Base-by-base conservation (phyloP, 805 yeast genomes). In the Candida parachauliodes region DNA sequence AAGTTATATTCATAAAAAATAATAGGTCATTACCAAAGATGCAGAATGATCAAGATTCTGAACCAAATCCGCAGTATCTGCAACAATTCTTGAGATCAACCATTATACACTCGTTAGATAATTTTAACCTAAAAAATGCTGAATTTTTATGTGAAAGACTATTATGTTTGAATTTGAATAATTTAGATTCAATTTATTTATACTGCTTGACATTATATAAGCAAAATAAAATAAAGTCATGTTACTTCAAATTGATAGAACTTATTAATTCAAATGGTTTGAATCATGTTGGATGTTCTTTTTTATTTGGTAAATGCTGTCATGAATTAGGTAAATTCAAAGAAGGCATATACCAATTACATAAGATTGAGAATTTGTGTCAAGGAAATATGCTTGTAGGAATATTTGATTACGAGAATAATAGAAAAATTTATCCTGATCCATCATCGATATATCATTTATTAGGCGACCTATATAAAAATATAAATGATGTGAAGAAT, bases 91-190 rank as follows among this genome's bases (percentile, higher is more conserved):
- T 81, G 31, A 67, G 83, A 39, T 72, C 82, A 8, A 61, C 74
- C 2, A 70, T 83, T n/a, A 63, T 85, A 55, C 83, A 86, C 50
- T 74, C 83, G 9, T 58, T 88, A 27, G 95, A 87, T 49, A 75
- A 76, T 42, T 88, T 80, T 52, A 71, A 84, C 43, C 62, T 75
- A 31, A 62, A 68, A 10, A 83, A 89, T 19, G 97, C 98, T 1
- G 88, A 82, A 52, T 87, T 93, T 60, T 81, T 91, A 4, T 78
- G 88, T 12, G 98, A 93, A 56, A 69, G 95, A 46, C 65, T 88
- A 16, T 60, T 83, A 23, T 87, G 95, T 2, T 8, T 11, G 14
- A 71, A 71, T 32, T 66, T 69, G n/a, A 57, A 68, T 26, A 73
- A 77, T 44, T 56, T 73, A 5, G 86, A 81, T 37, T 74, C 89